Conservation (phyloP, 495 filamentous ascomycete species). For the Penicillium maclennaniae region DNA sequence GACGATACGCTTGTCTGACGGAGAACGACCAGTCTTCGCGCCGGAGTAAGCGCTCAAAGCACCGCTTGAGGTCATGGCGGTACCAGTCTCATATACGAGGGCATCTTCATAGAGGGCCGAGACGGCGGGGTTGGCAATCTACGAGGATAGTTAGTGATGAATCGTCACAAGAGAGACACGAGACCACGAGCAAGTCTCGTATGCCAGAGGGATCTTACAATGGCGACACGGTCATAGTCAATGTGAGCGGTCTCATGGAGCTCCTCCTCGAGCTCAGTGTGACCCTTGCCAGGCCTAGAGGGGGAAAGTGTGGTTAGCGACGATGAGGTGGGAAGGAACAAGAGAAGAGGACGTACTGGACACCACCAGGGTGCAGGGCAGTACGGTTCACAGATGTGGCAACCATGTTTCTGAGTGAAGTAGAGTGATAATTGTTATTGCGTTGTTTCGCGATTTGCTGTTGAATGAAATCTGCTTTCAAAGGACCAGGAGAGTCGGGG, state of each 20-base stretch:
- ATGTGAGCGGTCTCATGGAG: conserved; percentile 98
- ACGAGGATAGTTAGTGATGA: conserved; percentile 16
- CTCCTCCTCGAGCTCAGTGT: conserved; percentile 96
- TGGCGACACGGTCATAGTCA: conserved; percentile 97
- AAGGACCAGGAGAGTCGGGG: conserved; percentile 47
- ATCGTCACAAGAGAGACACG: not conserved
- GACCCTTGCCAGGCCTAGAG: conserved; percentile 70
- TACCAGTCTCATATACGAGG: conserved; percentile 95
- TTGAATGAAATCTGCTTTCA: conserved; percentile 55
- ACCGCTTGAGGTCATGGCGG: conserved; percentile 92
- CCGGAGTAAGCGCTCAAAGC: conserved; percentile 96
- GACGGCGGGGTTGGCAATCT: conserved; percentile 90
- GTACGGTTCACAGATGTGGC: conserved; percentile 83
- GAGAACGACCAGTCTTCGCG: conserved; percentile 95
- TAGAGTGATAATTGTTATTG: conserved; percentile 61
- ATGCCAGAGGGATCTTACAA: conserved; percentile 55
- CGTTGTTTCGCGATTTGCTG: conserved; percentile 59
- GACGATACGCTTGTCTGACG: conserved; percentile 94
- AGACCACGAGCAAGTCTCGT: conserved; percentile 9
- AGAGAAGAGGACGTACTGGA: conserved; percentile 62
- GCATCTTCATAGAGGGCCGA: conserved; percentile 98
- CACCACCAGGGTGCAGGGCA: conserved; percentile 83
- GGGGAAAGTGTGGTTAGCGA: conserved; percentile 30
- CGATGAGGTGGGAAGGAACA: conserved; percentile 12
- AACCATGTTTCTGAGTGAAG: conserved; percentile 61